These are phyloP conservation scores for Thelonectria rubi DNA, from an alignment of 2,329 filamentous ascomycete genomes.

Conservation along the genomic window DNA sequence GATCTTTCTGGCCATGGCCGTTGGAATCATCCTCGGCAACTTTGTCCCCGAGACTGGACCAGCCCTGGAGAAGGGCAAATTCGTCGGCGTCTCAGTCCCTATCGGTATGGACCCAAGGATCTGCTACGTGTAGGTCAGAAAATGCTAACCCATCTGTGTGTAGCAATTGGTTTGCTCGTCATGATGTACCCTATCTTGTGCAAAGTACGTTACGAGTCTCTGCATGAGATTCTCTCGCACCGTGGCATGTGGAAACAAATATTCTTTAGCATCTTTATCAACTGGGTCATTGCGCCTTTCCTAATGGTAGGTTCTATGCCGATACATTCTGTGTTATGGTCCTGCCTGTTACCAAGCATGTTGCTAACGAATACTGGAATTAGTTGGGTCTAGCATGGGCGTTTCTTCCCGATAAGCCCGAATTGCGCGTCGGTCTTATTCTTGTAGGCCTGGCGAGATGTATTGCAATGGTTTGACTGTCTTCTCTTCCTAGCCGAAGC, in stretches of 20 bases:
- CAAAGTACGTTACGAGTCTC: conserved; percentile 81
- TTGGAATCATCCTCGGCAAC: conserved; percentile 80
- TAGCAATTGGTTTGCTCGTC: conserved; percentile 80
- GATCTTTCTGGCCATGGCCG: conserved; percentile 81
- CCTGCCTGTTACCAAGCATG: too few species aligned
- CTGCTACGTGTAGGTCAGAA: neutral
- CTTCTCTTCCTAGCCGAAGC: conserved; percentile 45
- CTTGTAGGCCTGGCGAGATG: conserved; percentile 86
- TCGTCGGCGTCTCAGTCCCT: conserved; percentile 74
- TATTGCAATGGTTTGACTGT: conserved; percentile 78
- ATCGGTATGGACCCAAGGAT: conserved; percentile 58
- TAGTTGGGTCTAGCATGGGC: conserved; percentile 74
- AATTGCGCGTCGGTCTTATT: conserved; percentile 73
- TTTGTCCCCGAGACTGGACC: conserved; percentile 71
- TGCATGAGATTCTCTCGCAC: conserved; percentile 72
- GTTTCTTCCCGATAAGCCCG: conserved; percentile 67
- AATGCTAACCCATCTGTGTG: neutral
- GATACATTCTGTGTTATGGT: too few species aligned
- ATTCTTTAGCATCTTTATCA: conserved; percentile 77
- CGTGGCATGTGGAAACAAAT: conserved; percentile 80
- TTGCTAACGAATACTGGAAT: too few species aligned
- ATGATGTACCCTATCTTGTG: conserved; percentile 97
- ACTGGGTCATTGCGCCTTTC: conserved; percentile 85
- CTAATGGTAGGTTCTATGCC: conserved; percentile 81
- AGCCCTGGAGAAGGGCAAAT: conserved; percentile 73